Evolutionary conservation across 2,329 filamentous ascomycete species (phyloP).

Genomic region (Reticulascus tulasneorum): DNA sequence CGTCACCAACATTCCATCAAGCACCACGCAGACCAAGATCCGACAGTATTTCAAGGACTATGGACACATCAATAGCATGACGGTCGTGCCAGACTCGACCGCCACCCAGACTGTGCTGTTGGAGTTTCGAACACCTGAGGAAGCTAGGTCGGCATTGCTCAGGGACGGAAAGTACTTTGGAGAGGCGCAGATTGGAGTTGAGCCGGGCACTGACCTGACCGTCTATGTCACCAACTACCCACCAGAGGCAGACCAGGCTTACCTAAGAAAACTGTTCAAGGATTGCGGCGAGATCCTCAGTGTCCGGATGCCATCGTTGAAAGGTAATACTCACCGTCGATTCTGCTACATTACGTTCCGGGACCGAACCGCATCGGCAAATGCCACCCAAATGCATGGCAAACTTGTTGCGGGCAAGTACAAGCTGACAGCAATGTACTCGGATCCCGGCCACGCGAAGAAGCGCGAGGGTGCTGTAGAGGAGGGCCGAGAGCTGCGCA

Average conservation of each 20-base stretch:
- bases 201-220: conserved; percentile 72
- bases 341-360: conserved; percentile 97
- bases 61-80: conserved; percentile 76
- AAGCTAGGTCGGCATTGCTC: conserved; percentile 75
- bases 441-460: conserved; percentile 76
- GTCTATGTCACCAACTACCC: conserved; percentile 92
- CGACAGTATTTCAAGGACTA: conserved; percentile 91
- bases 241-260: conserved; percentile 66
- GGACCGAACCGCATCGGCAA: conserved; percentile 61
- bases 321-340: conserved; percentile 80
- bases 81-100: conserved; percentile 59
- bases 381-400: conserved; percentile 70
- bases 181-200: conserved; percentile 68
- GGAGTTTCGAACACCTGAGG: conserved; percentile 78
- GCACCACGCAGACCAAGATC: conserved; percentile 67
- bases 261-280: conserved; percentile 64
- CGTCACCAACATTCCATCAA: conserved; percentile 69
- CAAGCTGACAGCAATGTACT: conserved; percentile 74
- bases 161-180: conserved; percentile 78
- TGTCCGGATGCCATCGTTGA: conserved; percentile 86
- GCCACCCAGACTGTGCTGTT: conserved; percentile 66
- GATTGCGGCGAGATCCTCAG: conserved; percentile 78
- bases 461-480: conserved; percentile 72
- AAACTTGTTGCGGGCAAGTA: conserved; percentile 64
- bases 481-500: conserved; percentile 83